These are phyloP conservation scores for Penicillium lividum DNA, from an alignment of 495 filamentous ascomycete species.

Conservation along the genomic window DNA sequence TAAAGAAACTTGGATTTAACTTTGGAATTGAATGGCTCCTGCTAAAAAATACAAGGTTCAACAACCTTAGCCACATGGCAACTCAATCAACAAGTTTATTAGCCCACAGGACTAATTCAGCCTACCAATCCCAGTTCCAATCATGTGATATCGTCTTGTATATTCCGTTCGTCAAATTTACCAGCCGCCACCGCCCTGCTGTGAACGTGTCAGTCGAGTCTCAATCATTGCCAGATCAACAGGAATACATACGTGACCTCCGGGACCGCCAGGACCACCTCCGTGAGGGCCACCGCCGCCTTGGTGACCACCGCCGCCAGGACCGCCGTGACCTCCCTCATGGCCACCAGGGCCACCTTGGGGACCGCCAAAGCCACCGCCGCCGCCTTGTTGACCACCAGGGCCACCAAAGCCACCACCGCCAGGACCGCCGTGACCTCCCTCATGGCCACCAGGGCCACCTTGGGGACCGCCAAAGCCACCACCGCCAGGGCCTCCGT, in stretches of 20 bases:
- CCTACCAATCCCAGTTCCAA: background rate
- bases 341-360: slow-evolving; percentile 5
- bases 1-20: background rate
- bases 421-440: background rate
- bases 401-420: no score
- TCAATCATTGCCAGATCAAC: background rate
- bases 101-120: background rate
- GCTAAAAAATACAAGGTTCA: background rate
- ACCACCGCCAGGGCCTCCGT: slow-evolving; percentile 8
- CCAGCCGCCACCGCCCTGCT: slow-evolving; percentile 3
- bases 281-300: background rate
- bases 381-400: no score
- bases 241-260: slow-evolving; percentile 2
- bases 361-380: slow-evolving; percentile 9
- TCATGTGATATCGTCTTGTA: background rate
- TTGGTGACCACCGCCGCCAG: background rate
- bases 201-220: background rate
- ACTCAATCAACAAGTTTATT: background rate
- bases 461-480: background rate
- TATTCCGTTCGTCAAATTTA: background rate
- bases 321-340: background rate
- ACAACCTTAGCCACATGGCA: background rate
- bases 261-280: no score
- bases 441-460: slow-evolving; percentile 4
- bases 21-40: background rate